These are phyloP conservation scores for Alternaria gansuensis DNA, from an alignment of 2,329 filamentous ascomycete genomes.

Conservation along the genomic window DNA sequence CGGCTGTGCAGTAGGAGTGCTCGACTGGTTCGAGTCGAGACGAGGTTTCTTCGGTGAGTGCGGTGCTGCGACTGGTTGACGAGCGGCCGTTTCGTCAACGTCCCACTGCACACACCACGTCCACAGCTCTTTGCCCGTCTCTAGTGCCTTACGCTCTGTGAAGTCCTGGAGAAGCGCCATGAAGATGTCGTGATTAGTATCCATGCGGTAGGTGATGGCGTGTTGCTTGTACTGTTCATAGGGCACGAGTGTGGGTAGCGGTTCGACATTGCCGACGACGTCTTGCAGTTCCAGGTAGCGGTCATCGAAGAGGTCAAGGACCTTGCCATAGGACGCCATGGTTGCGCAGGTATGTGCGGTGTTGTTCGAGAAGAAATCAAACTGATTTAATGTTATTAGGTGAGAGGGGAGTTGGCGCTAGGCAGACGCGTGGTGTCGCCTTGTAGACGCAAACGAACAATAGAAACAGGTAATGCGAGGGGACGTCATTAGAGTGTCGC, in stretches of 20 bases:
- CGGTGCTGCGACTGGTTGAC: constrained; percentile 4
- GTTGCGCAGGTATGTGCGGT: constrained; percentile 1
- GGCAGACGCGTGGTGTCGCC: constrained; percentile 12
- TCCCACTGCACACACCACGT: constrained; percentile 48
- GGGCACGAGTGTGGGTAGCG: constrained; percentile 43
- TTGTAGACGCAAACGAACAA: constrained; percentile 18
- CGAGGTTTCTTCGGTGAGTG: constrained; percentile 39
- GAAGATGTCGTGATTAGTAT: constrained; percentile 37
- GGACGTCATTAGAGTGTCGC: constrained; percentile 11
- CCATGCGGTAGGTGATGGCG: constrained; percentile 42
- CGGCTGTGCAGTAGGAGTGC: constrained; percentile 1
- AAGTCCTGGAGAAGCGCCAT: constrained; percentile 43
- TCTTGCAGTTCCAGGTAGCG: constrained; percentile 45
- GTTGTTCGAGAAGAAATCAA: not conserved
- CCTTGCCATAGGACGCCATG: constrained; percentile 44
- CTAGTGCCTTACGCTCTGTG: constrained; percentile 33
- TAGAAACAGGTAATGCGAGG: constrained; percentile 12
- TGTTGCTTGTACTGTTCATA: constrained; percentile 40
- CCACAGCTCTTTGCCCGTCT: constrained; percentile 41
- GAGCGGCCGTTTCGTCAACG: constrained; percentile 22
- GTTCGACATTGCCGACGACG: constrained; percentile 42
- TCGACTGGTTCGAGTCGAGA: constrained; percentile 16
- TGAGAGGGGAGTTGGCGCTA: constrained; percentile 11
- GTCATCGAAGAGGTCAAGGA: constrained; percentile 45
- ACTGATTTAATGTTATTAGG: not conserved